Evolutionary conservation across 805 yeast species (phyloP).

Genomic region (Blastobotrys americana): DNA sequence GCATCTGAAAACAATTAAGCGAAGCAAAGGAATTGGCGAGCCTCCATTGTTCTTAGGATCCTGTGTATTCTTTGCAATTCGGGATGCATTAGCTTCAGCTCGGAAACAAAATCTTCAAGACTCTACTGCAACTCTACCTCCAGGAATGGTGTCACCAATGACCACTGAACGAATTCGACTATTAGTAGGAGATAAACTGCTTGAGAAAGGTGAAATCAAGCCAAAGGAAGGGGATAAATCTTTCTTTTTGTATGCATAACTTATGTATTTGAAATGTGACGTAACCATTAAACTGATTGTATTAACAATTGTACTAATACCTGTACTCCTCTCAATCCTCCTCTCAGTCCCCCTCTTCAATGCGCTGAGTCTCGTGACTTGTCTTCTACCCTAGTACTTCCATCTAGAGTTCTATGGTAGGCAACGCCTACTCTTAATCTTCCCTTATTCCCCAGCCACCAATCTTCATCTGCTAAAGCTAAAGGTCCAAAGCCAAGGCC

Average conservation of each 20-base stretch:
- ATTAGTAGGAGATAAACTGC: slow-evolving; percentile 34
- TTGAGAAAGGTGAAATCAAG: slow-evolving; percentile 27
- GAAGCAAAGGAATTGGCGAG: slow-evolving; percentile 44
- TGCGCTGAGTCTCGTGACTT: no score
- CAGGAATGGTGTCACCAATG: slow-evolving; percentile 33
- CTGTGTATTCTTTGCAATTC: slow-evolving; percentile 38
- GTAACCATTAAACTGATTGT: no score
- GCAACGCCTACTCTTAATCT: no score
- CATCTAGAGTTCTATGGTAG: no score
- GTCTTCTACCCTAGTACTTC: no score
- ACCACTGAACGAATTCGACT: slow-evolving; percentile 40
- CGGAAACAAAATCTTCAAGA: slow-evolving; percentile 29
- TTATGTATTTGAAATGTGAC: no score
- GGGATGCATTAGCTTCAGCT: slow-evolving; percentile 37
- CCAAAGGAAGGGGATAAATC: slow-evolving; percentile 31
- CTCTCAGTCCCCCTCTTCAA: no score
- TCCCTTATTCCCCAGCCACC: no score
- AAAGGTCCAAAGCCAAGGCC: no score
- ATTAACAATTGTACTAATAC: no score
- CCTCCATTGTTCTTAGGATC: slow-evolving; percentile 44
- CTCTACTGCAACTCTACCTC: slow-evolving; percentile 13
- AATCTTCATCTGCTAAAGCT: no score
- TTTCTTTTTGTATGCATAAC: slow-evolving; percentile 33
- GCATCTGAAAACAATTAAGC: slow-evolving; percentile 39
- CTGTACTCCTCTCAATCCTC: no score